Evolutionary conservation across 2,329 filamentous ascomycete species (phyloP).

Genomic region (Ciborinia camelliae): DNA sequence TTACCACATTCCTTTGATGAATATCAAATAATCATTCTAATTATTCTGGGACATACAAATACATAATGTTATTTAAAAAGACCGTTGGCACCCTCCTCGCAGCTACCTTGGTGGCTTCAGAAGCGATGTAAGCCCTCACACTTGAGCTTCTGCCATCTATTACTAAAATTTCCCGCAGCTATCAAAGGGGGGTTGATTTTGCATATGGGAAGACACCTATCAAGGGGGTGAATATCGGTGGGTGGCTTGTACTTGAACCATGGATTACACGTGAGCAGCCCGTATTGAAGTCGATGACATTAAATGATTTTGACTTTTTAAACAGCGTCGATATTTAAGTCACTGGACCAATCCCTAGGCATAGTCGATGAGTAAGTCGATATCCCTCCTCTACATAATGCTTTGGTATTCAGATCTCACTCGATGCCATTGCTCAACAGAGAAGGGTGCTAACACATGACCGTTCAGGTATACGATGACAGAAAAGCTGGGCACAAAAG

Average conservation of each 20-base stretch:
- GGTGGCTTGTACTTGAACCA: slow-evolving; percentile 39
- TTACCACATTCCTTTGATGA: neutral
- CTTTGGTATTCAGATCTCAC: neutral
- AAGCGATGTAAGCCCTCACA: slow-evolving; percentile 14
- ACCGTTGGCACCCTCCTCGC: slow-evolving; percentile 4
- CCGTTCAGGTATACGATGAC: slow-evolving; percentile 31
- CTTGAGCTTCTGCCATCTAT: neutral
- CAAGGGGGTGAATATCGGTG: slow-evolving; percentile 32
- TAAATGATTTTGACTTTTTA: neutral
- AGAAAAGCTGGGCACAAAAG: slow-evolving; percentile 46
- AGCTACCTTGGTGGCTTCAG: slow-evolving; percentile 4
- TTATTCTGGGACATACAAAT: neutral
- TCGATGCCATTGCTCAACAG: neutral
- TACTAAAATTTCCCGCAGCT: slow-evolving; percentile 13
- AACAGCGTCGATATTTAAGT: slow-evolving; percentile 48
- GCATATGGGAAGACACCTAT: slow-evolving; percentile 49
- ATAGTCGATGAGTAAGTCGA: slow-evolving; percentile 35
- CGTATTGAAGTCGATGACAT: neutral
- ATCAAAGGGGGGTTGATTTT: slow-evolving; percentile 41
- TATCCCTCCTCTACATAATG: neutral
- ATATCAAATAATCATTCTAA: neutral
- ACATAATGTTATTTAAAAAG: slow-evolving; percentile 18
- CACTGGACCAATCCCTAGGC: slow-evolving; percentile 34
- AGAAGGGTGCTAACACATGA: neutral
- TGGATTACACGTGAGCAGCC: slow-evolving; percentile 49